phyloP scores from a whole-genome alignment of 2,329 filamentous ascomycete species.

The Aspergillus ruber region DNA sequence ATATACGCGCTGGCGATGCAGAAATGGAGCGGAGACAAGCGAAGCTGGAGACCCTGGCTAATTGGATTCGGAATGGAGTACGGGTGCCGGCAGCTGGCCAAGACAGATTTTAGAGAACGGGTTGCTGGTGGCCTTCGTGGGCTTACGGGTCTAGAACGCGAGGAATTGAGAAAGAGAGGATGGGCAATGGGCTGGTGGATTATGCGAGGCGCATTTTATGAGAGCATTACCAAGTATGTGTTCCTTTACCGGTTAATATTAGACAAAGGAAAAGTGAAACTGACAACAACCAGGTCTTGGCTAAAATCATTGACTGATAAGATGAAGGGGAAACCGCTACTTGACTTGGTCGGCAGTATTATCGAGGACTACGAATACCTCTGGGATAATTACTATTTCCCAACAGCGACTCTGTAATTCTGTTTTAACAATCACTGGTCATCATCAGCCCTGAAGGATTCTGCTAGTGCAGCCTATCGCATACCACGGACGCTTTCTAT shows the following conservation, averaged over 20 bases:
- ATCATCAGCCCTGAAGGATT: background rate
- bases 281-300: conserved; percentile 43
- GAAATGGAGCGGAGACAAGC: conserved; percentile 62
- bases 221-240: conserved; percentile 68
- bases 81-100: conserved; percentile 76
- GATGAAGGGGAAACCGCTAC: conserved; percentile 65
- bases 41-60: conserved; percentile 87
- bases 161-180: conserved; percentile 80
- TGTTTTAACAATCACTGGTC: background rate
- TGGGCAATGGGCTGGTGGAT: conserved; percentile 94
- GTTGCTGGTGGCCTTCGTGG: conserved; percentile 66
- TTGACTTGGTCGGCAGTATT: conserved; percentile 75
- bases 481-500: conserved; percentile 1
- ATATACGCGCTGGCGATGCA: conserved; percentile 80
- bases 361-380: conserved; percentile 95
- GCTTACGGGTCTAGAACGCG: conserved; percentile 76
- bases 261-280: conserved; percentile 3
- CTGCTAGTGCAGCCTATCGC: background rate
- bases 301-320: conserved; percentile 64
- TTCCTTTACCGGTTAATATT: background rate
- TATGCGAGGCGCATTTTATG: conserved; percentile 95
- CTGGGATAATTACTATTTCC: conserved; percentile 97
- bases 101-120: conserved; percentile 56
- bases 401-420: conserved; percentile 49
- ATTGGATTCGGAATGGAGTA: conserved; percentile 80